Evolutionary conservation across 164 flowering plant genomes (phyloP).

Genomic region (Berberis vulgaris): DNA sequence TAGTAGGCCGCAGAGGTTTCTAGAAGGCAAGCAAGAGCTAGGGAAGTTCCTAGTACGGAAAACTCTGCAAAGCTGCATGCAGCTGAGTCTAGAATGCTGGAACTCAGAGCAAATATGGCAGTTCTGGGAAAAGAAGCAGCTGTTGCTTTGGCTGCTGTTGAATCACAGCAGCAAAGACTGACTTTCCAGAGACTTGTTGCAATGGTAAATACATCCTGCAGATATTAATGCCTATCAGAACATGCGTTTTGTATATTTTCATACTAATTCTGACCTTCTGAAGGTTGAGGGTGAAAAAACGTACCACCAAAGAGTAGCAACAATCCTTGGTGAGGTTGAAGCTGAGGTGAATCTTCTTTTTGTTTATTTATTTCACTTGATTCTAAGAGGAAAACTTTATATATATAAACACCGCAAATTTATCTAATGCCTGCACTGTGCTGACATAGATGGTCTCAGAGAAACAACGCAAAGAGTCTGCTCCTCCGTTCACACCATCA

Average conservation of each 20-base stretch:
- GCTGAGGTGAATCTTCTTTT: constrained; percentile 52
- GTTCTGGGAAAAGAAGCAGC: constrained; percentile 95
- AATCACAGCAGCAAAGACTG: constrained; percentile 88
- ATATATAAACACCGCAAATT: background rate
- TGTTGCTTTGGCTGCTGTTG: constrained; percentile 91
- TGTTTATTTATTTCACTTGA: background rate
- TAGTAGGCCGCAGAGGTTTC: constrained; percentile 78
- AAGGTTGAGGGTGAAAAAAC: constrained; percentile 90
- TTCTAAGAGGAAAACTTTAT: background rate
- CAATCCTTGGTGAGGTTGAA: constrained; percentile 74
- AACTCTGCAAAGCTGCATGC: constrained; percentile 70
- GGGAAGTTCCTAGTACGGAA: constrained; percentile 70
- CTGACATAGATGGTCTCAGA: constrained; percentile 73
- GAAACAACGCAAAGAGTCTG: constrained; percentile 84
- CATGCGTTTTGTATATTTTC: background rate
- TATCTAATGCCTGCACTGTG: constrained; percentile 6
- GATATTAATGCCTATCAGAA: background rate
- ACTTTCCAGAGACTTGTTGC: constrained; percentile 93
- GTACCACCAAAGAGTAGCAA: constrained; percentile 73
- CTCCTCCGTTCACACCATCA: constrained; percentile 59
- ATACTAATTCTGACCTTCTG: background rate
- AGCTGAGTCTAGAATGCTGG: constrained; percentile 83
- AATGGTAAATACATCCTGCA: constrained; percentile 37
- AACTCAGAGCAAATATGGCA: constrained; percentile 89
- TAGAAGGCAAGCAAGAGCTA: constrained; percentile 64